Conservation (phyloP, 1,139 yeast species). For the Citeromyces hawaiiensis region DNA sequence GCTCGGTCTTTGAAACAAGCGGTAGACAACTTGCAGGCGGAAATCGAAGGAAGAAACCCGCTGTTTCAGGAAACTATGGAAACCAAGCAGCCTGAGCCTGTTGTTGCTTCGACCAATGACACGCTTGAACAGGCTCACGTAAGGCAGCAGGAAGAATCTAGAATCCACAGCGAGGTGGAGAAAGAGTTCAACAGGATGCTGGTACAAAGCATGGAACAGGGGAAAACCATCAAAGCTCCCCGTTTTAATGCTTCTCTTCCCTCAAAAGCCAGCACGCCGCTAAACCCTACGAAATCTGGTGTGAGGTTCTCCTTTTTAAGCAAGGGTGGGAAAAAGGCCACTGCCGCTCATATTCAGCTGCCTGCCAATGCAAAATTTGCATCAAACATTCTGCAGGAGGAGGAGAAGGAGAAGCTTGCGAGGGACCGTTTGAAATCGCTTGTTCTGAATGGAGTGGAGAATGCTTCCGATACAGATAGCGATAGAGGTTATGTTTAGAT, state of each 20-base stretch:
- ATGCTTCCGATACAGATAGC: background rate
- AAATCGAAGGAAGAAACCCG: conserved; percentile 9
- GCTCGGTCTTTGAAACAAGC: conserved; percentile 29
- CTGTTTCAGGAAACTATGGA: background rate
- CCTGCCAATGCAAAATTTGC: conserved; percentile 7
- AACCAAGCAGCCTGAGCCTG: background rate
- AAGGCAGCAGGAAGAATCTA: conserved; percentile 27
- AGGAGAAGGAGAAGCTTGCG: background rate
- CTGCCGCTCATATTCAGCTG: background rate
- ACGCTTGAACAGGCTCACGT: conserved; percentile 6
- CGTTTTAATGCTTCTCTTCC: conserved; percentile 16
- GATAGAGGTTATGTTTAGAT: background rate
- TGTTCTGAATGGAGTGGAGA: background rate
- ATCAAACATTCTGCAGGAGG: conserved; percentile 3
- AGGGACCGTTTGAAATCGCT: background rate
- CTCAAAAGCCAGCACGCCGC: conserved; percentile 4
- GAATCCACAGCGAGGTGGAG: conserved; percentile 27
- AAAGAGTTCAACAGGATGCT: conserved; percentile 37
- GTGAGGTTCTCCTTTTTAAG: background rate
- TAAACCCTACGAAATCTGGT: background rate
- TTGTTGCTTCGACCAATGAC: background rate
- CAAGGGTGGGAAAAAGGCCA: background rate
- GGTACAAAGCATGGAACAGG: conserved; percentile 30
- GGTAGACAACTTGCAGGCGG: conserved; percentile 21
- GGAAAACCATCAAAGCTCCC: conserved; percentile 14